phyloP scores from a whole-genome alignment of 2,329 filamentous ascomycete genomes.

The Curvularia hawaiiensis region DNA sequence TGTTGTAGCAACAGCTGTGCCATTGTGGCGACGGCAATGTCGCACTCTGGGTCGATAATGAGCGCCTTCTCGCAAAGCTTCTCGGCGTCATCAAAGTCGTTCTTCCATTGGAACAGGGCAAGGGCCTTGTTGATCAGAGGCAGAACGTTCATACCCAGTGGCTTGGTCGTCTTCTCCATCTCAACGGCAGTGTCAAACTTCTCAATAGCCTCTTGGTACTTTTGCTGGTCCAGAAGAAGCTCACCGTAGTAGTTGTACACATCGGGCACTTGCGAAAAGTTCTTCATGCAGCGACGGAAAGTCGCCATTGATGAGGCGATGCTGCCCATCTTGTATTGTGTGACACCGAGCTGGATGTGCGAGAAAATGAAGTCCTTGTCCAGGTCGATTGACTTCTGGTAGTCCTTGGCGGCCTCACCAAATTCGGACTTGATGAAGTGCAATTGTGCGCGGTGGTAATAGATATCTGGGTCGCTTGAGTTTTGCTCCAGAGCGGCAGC shows the following conservation, averaged over 20 bases:
- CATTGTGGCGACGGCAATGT: slow-evolving; percentile 98
- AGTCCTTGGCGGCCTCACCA: slow-evolving; percentile 92
- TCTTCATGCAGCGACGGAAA: slow-evolving; percentile 97
- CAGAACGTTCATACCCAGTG: slow-evolving; percentile 95
- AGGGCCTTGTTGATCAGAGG: slow-evolving; percentile 98
- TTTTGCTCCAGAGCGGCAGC: slow-evolving; percentile 84
- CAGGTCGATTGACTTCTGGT: slow-evolving; percentile 98
- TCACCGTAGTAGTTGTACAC: slow-evolving; percentile 99
- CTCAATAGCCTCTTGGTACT: slow-evolving; percentile 92
- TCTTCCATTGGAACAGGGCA: slow-evolving; percentile 97
- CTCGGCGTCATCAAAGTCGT: slow-evolving; percentile 93
- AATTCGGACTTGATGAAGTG: slow-evolving; percentile 98
- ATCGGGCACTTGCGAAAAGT: slow-evolving; percentile 94
- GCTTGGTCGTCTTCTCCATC: slow-evolving; percentile 94
- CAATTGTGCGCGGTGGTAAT: slow-evolving; percentile 97
- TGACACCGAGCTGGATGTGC: slow-evolving; percentile 98
- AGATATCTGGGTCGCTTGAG: slow-evolving; percentile 90
- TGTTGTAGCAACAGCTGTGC: slow-evolving; percentile 96
- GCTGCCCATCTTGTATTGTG: slow-evolving; percentile 99
- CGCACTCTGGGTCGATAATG: slow-evolving; percentile 97
- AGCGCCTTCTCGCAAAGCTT: slow-evolving; percentile 96
- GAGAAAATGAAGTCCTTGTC: slow-evolving; percentile 98
- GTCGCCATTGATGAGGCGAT: slow-evolving; percentile 98
- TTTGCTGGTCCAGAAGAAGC: slow-evolving; percentile 93
- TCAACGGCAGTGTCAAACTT: slow-evolving; percentile 99